These are phyloP conservation scores for Clausena lansium DNA, from an alignment of 345 rosid genomes.

Conservation along the genomic window DNA sequence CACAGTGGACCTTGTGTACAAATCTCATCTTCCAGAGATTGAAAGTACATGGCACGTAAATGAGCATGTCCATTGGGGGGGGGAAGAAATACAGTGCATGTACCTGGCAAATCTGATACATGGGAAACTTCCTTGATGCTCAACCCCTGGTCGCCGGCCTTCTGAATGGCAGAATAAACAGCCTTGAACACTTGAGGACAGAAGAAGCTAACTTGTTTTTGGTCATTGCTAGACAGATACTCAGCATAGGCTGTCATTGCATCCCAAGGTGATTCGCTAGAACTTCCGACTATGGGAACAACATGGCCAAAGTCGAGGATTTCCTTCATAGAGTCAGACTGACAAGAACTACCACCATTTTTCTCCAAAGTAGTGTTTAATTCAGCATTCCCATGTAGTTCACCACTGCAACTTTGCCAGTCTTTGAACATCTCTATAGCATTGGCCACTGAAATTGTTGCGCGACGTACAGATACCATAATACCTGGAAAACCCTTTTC, in stretches of 20 bases:
- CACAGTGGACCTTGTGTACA: neutral
- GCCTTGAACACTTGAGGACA: conserved; percentile 54
- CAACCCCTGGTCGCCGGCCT: conserved; percentile 96
- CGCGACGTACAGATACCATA: conserved; percentile 48
- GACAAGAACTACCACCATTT: conserved; percentile 24
- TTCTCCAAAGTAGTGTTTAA: conserved; percentile 20
- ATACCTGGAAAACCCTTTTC: conserved; percentile 98
- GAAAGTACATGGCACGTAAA: neutral
- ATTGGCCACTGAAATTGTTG: conserved; percentile 36
- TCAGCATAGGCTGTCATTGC: conserved; percentile 64
- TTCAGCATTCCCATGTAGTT: conserved; percentile 33
- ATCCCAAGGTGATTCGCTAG: conserved; percentile 66
- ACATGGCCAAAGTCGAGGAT: conserved; percentile 29
- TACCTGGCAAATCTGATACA: conserved; percentile 45
- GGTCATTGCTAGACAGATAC: conserved; percentile 36
- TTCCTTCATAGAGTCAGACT: conserved; percentile 38
- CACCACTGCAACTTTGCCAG: conserved; percentile 28
- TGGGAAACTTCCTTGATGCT: conserved; percentile 57
- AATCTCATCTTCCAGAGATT: neutral
- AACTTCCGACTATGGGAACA: conserved; percentile 35
- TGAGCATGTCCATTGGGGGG: neutral
- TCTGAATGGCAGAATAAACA: conserved; percentile 59
- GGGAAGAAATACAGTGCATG: conserved; percentile 7
- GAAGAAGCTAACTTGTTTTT: conserved; percentile 26
- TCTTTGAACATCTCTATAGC: conserved; percentile 55